A percentile compares a stretch with the other conserved stretches of the same genome.
Conservation (phyloP, 2,329 filamentous ascomycete genomes). For the Aspergillus latus region DNA sequence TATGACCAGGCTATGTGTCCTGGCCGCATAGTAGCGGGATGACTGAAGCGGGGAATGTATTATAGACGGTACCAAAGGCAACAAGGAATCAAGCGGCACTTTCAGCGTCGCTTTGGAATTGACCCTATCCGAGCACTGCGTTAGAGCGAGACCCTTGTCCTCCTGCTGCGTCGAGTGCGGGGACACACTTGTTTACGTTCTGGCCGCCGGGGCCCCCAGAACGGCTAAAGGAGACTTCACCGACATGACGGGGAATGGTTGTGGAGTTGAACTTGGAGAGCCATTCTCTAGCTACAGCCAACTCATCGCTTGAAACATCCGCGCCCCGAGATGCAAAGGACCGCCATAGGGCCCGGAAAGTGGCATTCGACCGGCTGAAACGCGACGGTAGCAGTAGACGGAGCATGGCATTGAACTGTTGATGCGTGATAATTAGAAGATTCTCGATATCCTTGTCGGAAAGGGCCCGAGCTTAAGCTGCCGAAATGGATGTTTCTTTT, state of each 20-base stretch:
- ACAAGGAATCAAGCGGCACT: slow-evolving; percentile 53
- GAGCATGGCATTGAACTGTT: slow-evolving; percentile 7
- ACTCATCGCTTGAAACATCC: slow-evolving; percentile 30
- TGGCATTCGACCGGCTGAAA: slow-evolving; percentile 11
- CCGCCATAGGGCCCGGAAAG: slow-evolving; percentile 18
- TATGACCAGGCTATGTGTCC: slow-evolving; percentile 57
- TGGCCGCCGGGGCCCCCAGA: slow-evolving; percentile 66
- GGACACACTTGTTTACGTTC: slow-evolving; percentile 66
- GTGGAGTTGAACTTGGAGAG: slow-evolving; percentile 54
- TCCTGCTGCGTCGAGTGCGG: slow-evolving; percentile 7
- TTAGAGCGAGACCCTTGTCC: slow-evolving; percentile 8
- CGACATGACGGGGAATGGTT: slow-evolving; percentile 56
- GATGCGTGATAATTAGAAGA: slow-evolving; percentile 1
- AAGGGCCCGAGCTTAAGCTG: slow-evolving; percentile 3
- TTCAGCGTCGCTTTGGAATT: slow-evolving; percentile 67
- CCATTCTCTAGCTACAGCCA: slow-evolving; percentile 55
- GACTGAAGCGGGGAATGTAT: slow-evolving; percentile 53
- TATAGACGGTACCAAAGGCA: slow-evolving; percentile 54
- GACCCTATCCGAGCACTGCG: slow-evolving; percentile 48
- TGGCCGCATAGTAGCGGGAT: slow-evolving; percentile 57
- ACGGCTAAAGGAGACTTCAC: slow-evolving; percentile 61
- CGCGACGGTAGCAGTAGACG: slow-evolving; percentile 12
- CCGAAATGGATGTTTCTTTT: neutral
- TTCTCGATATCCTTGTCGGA: neutral
- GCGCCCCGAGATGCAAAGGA: slow-evolving; percentile 30